Evolutionary conservation across 345 rosid species (phyloP).

Genomic region (Raphanus sativus): DNA sequence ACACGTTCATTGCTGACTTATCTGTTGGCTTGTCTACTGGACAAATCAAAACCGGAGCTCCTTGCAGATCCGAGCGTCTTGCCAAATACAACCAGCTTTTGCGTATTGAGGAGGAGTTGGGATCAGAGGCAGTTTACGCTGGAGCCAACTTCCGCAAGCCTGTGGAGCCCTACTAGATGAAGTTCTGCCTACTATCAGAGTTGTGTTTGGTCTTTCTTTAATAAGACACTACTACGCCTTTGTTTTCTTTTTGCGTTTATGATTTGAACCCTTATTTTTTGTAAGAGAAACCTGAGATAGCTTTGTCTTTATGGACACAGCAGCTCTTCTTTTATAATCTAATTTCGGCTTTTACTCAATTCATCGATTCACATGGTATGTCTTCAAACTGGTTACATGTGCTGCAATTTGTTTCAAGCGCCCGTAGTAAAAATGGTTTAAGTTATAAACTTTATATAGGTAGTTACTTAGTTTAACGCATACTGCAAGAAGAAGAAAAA

Average conservation of each 20-base stretch:
- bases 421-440: background rate
- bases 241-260: background rate
- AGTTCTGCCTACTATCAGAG: background rate
- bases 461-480: background rate
- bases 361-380: background rate
- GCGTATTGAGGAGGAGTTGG: slow-evolving; percentile 2
- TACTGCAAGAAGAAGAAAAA: background rate
- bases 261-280: background rate
- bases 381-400: background rate
- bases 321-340: background rate
- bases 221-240: background rate
- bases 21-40: background rate
- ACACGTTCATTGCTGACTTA: background rate
- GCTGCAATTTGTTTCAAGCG: background rate
- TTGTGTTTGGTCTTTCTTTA: background rate
- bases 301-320: background rate
- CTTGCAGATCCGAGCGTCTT: slow-evolving; percentile 2
- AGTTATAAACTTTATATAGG: background rate
- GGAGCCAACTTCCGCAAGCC: background rate
- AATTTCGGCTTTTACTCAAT: background rate
- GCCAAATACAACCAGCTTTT: slow-evolving; percentile 1
- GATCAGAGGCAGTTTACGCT: background rate
- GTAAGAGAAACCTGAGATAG: background rate
- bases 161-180: background rate
- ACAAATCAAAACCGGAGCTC: background rate